Base-by-base conservation (phyloP, 805 yeast genomes). In the Starmerella potacharoeniae region DNA sequence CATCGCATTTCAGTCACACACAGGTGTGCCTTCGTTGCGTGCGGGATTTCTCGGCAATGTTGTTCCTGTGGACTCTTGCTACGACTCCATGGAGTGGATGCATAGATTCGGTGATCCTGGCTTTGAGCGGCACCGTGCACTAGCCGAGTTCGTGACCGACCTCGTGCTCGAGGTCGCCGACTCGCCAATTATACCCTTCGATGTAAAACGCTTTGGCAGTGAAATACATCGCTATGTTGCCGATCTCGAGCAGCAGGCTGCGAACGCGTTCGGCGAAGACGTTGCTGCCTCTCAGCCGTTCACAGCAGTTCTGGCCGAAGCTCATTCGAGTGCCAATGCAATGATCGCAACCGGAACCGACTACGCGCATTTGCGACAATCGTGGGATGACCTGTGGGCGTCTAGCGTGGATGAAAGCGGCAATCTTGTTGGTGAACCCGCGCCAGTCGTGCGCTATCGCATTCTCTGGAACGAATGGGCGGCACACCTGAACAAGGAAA, bases 391-490 rank as follows among this genome's bases (percentile, higher is more conserved):
- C 17, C 40, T 28, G 28, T 46, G 39, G 28, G 31, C 3, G 11
- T 77, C 77, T 35, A 69, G 79, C 22, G 77, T 78, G 3, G 61
- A 69, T 39, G 73, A 75, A 35, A 77, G 75, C 49, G 49, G 52
- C 11, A 58, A 56, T 16, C 14, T 40, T n/a, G 30, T 59, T 10
- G 42, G 36, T 5, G 90, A 90, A 65, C 89, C 95, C 1, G 79
- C 88, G 1, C 66, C 84, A 54, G 70, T 86, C 41, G 77, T 90
- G 0, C 80, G 82, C 47, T 81, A 79, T 59, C 74, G 97, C 63
- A 79, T 86, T 83, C 80, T 79, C 55, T 85, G 93, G 86, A 90
- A 90, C 68, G 75, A 80, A n/a, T 79, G 80, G 57, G 68, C 87
- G 62, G 68, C 78, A 4, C 66, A 70, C 14, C 73, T 86, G 55